A percentile compares a stretch with the other conserved stretches of the same genome.
Evolutionary conservation across 306 rosid species (phyloP).

Genomic region (Quercus engelmannii): DNA sequence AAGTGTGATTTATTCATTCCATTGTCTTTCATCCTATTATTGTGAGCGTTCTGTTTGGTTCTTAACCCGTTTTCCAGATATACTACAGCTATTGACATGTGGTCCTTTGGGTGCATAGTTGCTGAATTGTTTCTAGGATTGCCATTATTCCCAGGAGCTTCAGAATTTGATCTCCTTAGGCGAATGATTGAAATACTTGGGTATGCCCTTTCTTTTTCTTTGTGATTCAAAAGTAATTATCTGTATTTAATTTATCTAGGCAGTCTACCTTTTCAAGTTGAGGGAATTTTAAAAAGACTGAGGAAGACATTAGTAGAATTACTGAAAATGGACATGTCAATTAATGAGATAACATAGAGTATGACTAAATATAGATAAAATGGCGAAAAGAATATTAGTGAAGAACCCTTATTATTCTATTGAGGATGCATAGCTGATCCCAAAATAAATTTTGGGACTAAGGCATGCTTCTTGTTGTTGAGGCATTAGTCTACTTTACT

Average conservation of each 20-base stretch:
- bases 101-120: slow-evolving; percentile 99
- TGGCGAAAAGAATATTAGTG: too few relatives aligned
- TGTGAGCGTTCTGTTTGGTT: slow-evolving; percentile 14
- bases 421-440: too few relatives aligned
- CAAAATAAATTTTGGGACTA: too few relatives aligned
- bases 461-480: too few relatives aligned
- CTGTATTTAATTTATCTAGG: not conserved
- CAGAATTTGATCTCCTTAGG: slow-evolving; percentile 89
- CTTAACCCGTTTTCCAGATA: slow-evolving; percentile 67
- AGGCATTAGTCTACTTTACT: not conserved
- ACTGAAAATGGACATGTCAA: too few relatives aligned
- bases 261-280: not conserved
- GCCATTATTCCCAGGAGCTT: slow-evolving; percentile 98
- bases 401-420: too few relatives aligned
- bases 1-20: slow-evolving; percentile 1
- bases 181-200: slow-evolving; percentile 96
- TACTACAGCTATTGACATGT: slow-evolving; percentile 97
- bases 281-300: too few relatives aligned
- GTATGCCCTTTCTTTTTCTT: slow-evolving; percentile 46
- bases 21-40: slow-evolving; percentile 12
- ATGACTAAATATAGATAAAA: too few relatives aligned
- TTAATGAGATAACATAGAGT: too few relatives aligned
- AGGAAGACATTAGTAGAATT: too few relatives aligned
- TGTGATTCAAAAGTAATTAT: not conserved
- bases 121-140: slow-evolving; percentile 96